Evolutionary conservation across 768 basidiomycete genomes (phyloP), one percentile per base, ranked within the genome.

Genomic region (Podaxis carcinomalis): DNA sequence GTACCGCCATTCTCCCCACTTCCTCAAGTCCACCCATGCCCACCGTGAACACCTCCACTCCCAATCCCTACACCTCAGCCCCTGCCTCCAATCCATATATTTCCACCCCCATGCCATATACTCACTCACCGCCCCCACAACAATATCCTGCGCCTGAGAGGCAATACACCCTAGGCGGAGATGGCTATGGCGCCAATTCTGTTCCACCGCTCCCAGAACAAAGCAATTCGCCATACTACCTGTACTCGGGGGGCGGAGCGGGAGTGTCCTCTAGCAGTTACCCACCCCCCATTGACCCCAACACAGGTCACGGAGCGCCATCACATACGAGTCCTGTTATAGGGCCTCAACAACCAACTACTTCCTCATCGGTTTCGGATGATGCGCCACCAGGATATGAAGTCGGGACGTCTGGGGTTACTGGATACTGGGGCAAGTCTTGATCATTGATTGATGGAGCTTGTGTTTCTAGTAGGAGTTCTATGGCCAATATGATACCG

Each of bases 301-400:
- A 70, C 49, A 59, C 67, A 19, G 70, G 63, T 62, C 65, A 67
- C 36, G 66, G 59, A 23, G 58, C 56, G 9, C 64, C 70, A 4
- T 47, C 66, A 2, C 69, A 68, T 25, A 70, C 67, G 2, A 82
- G 75, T 67, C 80, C 82, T 35, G 67, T 78, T 42, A 78, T 68
- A 56, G 80, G 81, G 2, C 80, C 82, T 2, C 70, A 76, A 63
- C 65, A 74, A 7, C 77, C 73, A 14, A 74, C 75, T 37, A 67
- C 65, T 49, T 65, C 65, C 23, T 65, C 65, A 23, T 64, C 64
- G 16, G 63, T 67, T 25, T 65, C 67, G 51, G 73, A 81, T 14
- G 89, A 90, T 16, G 78, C 74, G 37, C 90, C 90, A 13, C 89
- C 90, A 28, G 77, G 73, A 55, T 92, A 92, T 68, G 89, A 91